These are phyloP conservation scores for Spongispora temasekensis DNA, from an alignment of 1,284 basidiomycete genomes.

Conservation along the genomic window DNA sequence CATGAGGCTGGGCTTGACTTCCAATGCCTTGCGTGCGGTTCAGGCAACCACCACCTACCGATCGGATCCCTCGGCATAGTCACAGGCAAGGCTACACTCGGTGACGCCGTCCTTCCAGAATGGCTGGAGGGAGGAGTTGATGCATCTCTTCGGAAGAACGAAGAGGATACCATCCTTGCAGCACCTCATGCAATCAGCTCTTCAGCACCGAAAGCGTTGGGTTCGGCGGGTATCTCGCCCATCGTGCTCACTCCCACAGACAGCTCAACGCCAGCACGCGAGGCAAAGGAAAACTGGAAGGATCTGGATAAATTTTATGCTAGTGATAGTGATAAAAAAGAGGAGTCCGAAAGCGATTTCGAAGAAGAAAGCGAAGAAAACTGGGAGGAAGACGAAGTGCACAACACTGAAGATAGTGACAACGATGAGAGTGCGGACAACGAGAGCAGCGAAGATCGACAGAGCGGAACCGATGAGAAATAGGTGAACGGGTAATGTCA, in stretches of 20 bases:
- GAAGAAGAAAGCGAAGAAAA: conserved; percentile 31
- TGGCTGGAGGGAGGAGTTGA: conserved; percentile 67
- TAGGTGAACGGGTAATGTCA: too few relatives aligned
- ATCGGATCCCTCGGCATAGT: conserved; percentile 62
- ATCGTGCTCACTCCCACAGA: conserved; percentile 55
- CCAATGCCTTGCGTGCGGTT: conserved; percentile 3
- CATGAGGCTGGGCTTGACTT: background rate
- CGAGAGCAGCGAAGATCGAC: conserved; percentile 21
- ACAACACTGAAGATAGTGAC: conserved; percentile 37
- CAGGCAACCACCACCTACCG: conserved; percentile 44
- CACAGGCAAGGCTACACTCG: conserved; percentile 50
- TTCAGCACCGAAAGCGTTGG: conserved; percentile 17
- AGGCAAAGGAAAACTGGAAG: conserved; percentile 48
- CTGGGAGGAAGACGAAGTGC: conserved; percentile 36
- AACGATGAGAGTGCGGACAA: conserved; percentile 31
- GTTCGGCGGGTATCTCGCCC: conserved; percentile 35
- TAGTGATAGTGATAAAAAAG: conserved; percentile 31
- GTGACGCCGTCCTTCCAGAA: conserved; percentile 51
- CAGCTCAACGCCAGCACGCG: conserved; percentile 45
- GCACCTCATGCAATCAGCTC: conserved; percentile 44
- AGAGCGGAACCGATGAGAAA: conserved; percentile 8
- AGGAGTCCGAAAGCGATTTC: conserved; percentile 19
- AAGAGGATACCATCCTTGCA: conserved; percentile 50
- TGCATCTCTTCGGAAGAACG: conserved; percentile 52
- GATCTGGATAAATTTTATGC: conserved; percentile 75